Percentiles rank a stretch among this genome's conserved stretches.
Evolutionary conservation across 352 stramenopile species (phyloP).

Genomic region (Pythium chondricola): DNA sequence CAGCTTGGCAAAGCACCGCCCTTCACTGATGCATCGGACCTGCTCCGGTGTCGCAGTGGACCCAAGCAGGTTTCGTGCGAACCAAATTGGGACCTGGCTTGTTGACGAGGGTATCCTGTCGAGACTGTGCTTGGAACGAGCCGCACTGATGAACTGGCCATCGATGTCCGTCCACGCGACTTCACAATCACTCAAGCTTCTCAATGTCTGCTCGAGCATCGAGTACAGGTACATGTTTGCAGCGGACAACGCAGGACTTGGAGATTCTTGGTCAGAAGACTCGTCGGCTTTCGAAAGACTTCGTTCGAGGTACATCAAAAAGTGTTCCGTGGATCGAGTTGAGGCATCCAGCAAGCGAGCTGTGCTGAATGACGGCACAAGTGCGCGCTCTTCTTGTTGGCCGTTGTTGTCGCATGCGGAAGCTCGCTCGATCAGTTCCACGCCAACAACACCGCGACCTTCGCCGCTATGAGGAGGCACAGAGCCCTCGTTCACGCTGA

Average conservation of each 20-base stretch:
- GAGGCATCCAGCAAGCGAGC: conserved; percentile 61
- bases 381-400: conserved; percentile 11
- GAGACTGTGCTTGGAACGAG: background rate
- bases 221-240: conserved; percentile 82
- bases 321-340: conserved; percentile 67
- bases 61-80: conserved; percentile 38
- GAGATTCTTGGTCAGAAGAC: background rate
- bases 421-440: no score
- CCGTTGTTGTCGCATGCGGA: background rate
- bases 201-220: conserved; percentile 78
- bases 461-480: no score
- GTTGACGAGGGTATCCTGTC: conserved; percentile 19
- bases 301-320: conserved; percentile 79
- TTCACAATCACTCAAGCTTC: conserved; percentile 76
- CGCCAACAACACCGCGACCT: conserved; percentile 30
- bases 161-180: conserved; percentile 70
- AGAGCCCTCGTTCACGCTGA: conserved; percentile 42
- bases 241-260: conserved; percentile 29
- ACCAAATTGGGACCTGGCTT: conserved; percentile 67
- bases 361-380: conserved; percentile 84
- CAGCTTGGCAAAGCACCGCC: conserved; percentile 84
- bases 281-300: conserved; percentile 5
- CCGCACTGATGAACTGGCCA: conserved; percentile 1
- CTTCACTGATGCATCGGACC: conserved; percentile 37
- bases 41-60: background rate